Conservation (phyloP, 2,329 filamentous ascomycete species). For the Monosporascus sp. region DNA sequence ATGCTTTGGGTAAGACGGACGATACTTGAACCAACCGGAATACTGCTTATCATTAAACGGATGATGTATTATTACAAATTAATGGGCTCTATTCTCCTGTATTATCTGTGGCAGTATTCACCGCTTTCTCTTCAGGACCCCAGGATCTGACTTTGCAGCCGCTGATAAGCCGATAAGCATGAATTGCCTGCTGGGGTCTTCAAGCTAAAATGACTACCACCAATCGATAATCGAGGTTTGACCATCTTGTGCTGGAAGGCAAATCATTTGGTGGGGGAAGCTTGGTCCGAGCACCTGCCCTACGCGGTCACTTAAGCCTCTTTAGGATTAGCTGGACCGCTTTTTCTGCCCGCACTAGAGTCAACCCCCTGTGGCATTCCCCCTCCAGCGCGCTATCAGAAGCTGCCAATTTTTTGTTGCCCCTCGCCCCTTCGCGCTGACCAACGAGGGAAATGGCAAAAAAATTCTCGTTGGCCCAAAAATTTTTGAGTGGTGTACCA, state of each 20-base stretch:
- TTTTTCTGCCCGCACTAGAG: neutral
- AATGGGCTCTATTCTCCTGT: too few relatives aligned
- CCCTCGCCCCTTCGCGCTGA: neutral
- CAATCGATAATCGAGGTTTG: constrained; percentile 4
- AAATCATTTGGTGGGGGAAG: neutral
- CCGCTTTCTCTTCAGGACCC: too few relatives aligned
- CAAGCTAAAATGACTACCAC: neutral
- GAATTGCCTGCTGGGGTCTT: neutral
- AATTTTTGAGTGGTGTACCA: neutral
- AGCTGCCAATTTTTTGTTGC: neutral
- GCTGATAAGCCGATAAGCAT: constrained; percentile 5
- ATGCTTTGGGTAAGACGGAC: too few relatives aligned
- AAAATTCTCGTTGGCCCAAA: neutral
- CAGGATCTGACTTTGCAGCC: neutral
- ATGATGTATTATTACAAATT: too few relatives aligned
- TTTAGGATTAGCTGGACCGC: neutral
- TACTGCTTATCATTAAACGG: too few relatives aligned
- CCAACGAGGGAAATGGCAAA: neutral
- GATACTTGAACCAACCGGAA: too few relatives aligned
- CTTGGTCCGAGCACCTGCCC: neutral
- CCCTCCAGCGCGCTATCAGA: neutral
- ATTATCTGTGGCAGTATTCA: too few relatives aligned
- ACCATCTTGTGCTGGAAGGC: constrained; percentile 2
- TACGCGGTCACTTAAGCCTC: neutral
- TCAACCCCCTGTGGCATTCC: neutral